phyloP scores from a whole-genome alignment of 306 rosid genomes.

The Cercis canadensis region DNA sequence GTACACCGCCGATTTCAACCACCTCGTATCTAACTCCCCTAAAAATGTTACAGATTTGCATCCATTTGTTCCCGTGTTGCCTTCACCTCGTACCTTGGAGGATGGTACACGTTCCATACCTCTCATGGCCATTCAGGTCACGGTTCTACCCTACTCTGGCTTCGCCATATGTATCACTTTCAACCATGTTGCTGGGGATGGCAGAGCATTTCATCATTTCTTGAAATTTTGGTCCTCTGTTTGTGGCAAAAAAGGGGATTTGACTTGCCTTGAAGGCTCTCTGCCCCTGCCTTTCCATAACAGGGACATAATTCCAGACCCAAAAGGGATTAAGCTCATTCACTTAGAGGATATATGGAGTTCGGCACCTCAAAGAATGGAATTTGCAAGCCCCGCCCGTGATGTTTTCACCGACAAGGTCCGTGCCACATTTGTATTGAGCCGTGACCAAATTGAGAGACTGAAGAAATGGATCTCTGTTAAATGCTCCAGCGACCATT shows the following conservation, averaged over 20 bases:
- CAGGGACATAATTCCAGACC: constrained; percentile 3
- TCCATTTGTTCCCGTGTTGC: constrained; percentile 17
- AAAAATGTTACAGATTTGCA: constrained; percentile 33
- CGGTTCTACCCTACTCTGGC: constrained; percentile 33
- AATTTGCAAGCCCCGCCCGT: not conserved
- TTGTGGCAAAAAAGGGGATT: not conserved
- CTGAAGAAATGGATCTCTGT: constrained; percentile 12
- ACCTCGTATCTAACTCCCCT: constrained; percentile 21
- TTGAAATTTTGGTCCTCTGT: constrained; percentile 44
- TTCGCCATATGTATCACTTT: constrained; percentile 23
- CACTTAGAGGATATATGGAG: not conserved
- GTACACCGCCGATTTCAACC: constrained; percentile 6
- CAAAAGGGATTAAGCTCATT: not conserved
- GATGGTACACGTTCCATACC: constrained; percentile 16
- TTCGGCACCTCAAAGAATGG: not conserved
- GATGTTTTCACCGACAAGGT: constrained; percentile 1
- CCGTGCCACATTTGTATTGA: constrained; percentile 16
- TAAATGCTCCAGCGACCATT: not conserved
- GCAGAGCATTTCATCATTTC: constrained; percentile 41
- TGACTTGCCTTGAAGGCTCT: not conserved
- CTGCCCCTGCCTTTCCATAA: constrained; percentile 10
- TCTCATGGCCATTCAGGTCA: constrained; percentile 41
- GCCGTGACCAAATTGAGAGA: constrained; percentile 1
- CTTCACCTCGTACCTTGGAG: not conserved
- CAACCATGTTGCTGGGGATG: constrained; percentile 33